Evolutionary conservation across 148 eudicot species (phyloP).

Genomic region (Rhododendron williamsianum): DNA sequence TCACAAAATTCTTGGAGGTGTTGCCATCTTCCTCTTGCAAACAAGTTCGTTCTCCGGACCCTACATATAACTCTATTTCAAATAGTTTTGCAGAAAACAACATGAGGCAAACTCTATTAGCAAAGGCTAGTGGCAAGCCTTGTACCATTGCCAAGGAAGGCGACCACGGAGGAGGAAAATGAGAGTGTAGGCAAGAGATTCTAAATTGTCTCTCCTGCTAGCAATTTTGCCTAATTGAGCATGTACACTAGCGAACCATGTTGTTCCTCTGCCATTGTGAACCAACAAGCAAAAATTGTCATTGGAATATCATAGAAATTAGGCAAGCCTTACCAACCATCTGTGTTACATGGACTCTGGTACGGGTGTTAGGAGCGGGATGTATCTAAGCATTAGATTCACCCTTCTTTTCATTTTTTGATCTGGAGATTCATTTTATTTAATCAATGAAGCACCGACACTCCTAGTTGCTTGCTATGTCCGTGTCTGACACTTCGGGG

Average conservation of each 20-base stretch:
- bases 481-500: no score
- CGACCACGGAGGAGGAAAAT: conserved; percentile 74
- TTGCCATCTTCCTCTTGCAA: conserved; percentile 80
- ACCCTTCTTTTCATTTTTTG: no score
- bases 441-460: no score
- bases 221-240: conserved; percentile 77
- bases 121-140: conserved; percentile 29
- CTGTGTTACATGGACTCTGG: no score
- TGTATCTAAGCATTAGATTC: no score
- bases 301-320: no score
- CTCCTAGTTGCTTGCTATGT: no score
- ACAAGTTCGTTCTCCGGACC: conserved; percentile 76
- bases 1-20: conserved; percentile 59
- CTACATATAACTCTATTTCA: conserved; percentile 17
- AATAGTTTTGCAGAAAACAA: no score
- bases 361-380: no score
- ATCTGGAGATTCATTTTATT: no score
- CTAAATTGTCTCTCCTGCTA: conserved; percentile 77
- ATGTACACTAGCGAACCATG: conserved; percentile 80
- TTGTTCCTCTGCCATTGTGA: conserved; percentile 55
- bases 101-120: no score
- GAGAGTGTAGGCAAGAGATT: conserved; percentile 82
- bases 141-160: conserved; percentile 79
- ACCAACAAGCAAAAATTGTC: background rate
- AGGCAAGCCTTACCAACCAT: no score